Conservation (phyloP, 208 protist species). For the Acanthamoeba castellanii region DNA sequence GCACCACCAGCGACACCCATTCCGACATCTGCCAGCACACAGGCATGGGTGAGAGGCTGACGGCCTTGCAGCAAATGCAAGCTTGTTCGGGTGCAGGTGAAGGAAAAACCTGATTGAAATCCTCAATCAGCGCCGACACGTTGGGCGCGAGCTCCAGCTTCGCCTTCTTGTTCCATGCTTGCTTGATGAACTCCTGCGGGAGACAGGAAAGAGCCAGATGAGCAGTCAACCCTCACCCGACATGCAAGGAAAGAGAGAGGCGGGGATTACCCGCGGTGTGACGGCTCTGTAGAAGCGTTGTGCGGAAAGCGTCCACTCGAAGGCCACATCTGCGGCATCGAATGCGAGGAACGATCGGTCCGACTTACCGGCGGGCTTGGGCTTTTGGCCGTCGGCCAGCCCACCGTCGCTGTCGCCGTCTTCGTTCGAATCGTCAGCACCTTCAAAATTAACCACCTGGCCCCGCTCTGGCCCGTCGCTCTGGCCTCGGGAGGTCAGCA, state of each 20-base stretch:
- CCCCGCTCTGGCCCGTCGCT: background rate
- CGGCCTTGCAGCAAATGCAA: background rate
- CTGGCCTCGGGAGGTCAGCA: background rate
- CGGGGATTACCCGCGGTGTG: background rate
- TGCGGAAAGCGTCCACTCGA: slow-evolving; percentile 35
- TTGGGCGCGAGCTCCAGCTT: slow-evolving; percentile 26
- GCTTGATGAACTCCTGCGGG: slow-evolving; percentile 30
- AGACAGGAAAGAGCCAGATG: background rate
- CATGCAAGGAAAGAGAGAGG: background rate
- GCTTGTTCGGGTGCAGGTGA: too few relatives aligned
- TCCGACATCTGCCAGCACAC: slow-evolving; percentile 24
- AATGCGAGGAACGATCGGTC: slow-evolving; percentile 32
- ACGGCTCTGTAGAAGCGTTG: slow-evolving; percentile 46
- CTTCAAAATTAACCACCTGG: background rate
- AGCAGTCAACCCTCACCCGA: too few relatives aligned
- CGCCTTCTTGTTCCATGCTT: slow-evolving; percentile 53
- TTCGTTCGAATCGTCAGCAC: background rate
- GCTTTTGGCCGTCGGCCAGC: background rate
- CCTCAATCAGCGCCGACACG: slow-evolving; percentile 39
- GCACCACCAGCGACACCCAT: slow-evolving; percentile 60
- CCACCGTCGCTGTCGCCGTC: slow-evolving; percentile 15
- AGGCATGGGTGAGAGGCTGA: background rate
- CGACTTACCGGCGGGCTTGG: background rate
- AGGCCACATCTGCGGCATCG: slow-evolving; percentile 28
- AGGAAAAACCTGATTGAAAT: slow-evolving; percentile 62